Evolutionary conservation across 495 filamentous ascomycete species (phyloP).

Genomic region (Mycothermus thermophilus): DNA sequence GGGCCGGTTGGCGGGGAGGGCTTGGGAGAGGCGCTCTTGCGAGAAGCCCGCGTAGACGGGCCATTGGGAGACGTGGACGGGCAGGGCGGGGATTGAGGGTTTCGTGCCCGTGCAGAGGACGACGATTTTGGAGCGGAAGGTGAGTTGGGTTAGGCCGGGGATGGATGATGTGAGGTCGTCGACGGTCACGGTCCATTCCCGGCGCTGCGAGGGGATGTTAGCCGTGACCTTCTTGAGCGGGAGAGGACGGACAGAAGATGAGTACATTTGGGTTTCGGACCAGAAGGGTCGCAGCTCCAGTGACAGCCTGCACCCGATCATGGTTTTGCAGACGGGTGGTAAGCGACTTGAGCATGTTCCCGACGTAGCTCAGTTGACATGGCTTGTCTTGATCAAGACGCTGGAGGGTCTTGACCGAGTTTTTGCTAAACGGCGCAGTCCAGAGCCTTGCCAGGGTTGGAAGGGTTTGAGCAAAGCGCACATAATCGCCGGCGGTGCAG

Average conservation of each 20-base stretch:
- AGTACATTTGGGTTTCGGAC: constrained; percentile 1
- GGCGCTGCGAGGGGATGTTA: constrained; percentile 3
- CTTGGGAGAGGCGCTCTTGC: neutral
- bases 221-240: too few relatives aligned
- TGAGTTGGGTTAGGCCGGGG: neutral
- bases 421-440: constrained; percentile 3
- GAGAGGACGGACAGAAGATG: too few relatives aligned
- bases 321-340: constrained; percentile 35
- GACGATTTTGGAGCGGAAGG: constrained; percentile 5
- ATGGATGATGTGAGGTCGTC: neutral
- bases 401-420: constrained; percentile 6
- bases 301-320: constrained; percentile 2
- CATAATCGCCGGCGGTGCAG: constrained; percentile 9
- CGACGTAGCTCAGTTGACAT: constrained; percentile 9
- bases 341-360: constrained; percentile 35
- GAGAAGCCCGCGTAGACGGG: constrained; percentile 9
- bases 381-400: constrained; percentile 2
- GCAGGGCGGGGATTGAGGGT: neutral
- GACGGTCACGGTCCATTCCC: constrained; percentile 5
- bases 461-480: constrained; percentile 6
- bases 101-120: constrained; percentile 14
- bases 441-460: constrained; percentile 4
- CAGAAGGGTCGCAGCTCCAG: neutral
- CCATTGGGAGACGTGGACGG: neutral
- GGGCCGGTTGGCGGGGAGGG: neutral